Evolutionary conservation across 1,139 yeast genomes (phyloP).

Genomic region (Pichia sp.): DNA sequence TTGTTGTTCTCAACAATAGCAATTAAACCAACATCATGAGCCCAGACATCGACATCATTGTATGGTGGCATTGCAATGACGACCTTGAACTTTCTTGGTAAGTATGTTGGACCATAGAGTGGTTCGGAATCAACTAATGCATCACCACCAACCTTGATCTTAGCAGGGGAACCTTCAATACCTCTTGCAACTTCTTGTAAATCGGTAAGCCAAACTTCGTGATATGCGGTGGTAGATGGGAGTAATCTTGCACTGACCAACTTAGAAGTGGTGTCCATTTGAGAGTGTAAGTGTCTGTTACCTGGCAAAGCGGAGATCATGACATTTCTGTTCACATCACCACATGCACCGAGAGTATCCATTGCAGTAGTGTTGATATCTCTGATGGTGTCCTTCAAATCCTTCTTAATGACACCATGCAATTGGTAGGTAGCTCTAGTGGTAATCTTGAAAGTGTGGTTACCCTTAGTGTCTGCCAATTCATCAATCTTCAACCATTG

Average conservation of each 20-base stretch:
- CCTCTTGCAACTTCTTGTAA: conserved; percentile 57
- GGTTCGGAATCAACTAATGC: conserved; percentile 86
- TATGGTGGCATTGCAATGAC: conserved; percentile 95
- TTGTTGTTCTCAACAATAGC: conserved; percentile 69
- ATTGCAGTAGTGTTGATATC: conserved; percentile 85
- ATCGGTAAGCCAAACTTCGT: conserved; percentile 91
- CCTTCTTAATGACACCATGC: conserved; percentile 89
- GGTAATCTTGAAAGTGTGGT: conserved; percentile 89
- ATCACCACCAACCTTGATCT: conserved; percentile 81
- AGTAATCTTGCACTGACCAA: conserved; percentile 73
- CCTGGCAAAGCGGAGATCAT: conserved; percentile 85
- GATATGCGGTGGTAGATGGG: conserved; percentile 92
- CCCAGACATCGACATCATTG: conserved; percentile 95
- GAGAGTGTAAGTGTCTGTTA: conserved; percentile 74
- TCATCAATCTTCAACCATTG: conserved; percentile 88
- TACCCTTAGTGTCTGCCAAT: conserved; percentile 78
- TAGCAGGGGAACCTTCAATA: conserved; percentile 67
- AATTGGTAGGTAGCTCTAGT: conserved; percentile 97
- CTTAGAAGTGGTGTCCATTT: conserved; percentile 58
- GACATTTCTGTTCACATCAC: conserved; percentile 96
- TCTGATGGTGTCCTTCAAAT: conserved; percentile 85
- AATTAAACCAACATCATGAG: conserved; percentile 89
- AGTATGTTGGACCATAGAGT: conserved; percentile 73
- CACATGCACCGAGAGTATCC: conserved; percentile 97
- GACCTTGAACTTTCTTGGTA: conserved; percentile 94